These are phyloP conservation scores for Trypanosomatidae sp. DNA, from an alignment of 208 protist genomes.

Conservation along the genomic window DNA sequence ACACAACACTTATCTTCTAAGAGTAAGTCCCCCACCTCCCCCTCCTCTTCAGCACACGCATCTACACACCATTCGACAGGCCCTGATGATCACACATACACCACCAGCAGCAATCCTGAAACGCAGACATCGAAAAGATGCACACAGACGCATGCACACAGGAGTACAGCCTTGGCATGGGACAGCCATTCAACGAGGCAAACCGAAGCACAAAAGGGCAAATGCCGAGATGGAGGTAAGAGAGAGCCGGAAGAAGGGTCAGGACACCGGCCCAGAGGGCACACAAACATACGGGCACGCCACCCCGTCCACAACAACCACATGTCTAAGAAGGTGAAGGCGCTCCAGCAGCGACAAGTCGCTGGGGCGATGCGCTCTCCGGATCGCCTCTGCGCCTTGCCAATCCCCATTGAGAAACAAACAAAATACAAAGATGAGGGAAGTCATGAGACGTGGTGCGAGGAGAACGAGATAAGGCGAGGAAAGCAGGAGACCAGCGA, in stretches of 20 bases:
- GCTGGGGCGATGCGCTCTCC: conserved; percentile 1
- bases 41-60: not conserved
- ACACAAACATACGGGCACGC: not conserved
- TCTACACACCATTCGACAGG: not conserved
- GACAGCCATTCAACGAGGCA: not conserved
- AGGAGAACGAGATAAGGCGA: not conserved
- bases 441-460: too few species aligned
- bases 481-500: conserved; percentile 7
- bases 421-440: not conserved
- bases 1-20: not conserved
- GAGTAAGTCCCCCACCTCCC: not conserved
- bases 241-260: not conserved
- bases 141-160: conserved; percentile 1
- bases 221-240: not conserved
- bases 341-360: not conserved
- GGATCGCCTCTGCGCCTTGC: not conserved
- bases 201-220: not conserved
- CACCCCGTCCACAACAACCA: not conserved
- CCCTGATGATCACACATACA: not conserved
- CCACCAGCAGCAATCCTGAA: not conserved
- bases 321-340: not conserved
- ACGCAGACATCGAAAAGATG: not conserved
- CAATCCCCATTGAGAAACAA: not conserved
- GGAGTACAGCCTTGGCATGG: not conserved
- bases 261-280: not conserved